These are phyloP conservation scores for Annona cherimola DNA, from an alignment of 164 flowering plant genomes.

Conservation along the genomic window DNA sequence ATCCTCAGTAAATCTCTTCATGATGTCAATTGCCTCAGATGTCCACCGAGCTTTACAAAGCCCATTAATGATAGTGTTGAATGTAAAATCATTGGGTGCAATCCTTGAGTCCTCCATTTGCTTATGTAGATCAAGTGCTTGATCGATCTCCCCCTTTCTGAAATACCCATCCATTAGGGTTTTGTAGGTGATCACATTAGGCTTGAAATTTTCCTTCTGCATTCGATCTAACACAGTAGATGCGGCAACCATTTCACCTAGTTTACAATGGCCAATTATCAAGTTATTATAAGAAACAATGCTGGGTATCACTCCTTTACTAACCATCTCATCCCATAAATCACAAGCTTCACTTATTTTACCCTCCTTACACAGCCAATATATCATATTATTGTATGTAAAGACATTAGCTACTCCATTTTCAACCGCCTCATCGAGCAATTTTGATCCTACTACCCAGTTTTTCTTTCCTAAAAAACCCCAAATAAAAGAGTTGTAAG, in stretches of 20 bases:
- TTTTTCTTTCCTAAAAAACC: constrained; percentile 33
- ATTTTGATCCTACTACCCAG: constrained; percentile 36
- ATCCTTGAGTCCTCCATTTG: constrained; percentile 41
- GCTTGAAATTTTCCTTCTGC: constrained; percentile 36
- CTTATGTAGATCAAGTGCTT: constrained; percentile 38
- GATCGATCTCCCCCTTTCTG: constrained; percentile 39
- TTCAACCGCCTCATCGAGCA: constrained; percentile 61
- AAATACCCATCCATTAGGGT: constrained; percentile 57
- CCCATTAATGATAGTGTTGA: constrained; percentile 52
- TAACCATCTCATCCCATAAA: constrained; percentile 53
- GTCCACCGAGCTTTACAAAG: constrained; percentile 58
- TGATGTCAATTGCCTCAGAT: constrained; percentile 34
- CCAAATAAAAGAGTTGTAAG: constrained; percentile 41
- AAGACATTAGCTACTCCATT: constrained; percentile 46
- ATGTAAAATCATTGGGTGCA: constrained; percentile 45
- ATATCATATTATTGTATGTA: constrained; percentile 42
- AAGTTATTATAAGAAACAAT: constrained; percentile 58
- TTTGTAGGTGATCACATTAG: constrained; percentile 56
- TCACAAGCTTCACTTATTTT: constrained; percentile 42
- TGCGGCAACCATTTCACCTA: constrained; percentile 49
- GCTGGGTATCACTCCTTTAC: constrained; percentile 38
- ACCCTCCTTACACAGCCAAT: constrained; percentile 43
- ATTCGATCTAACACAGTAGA: constrained; percentile 33
- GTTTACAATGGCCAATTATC: constrained; percentile 52
- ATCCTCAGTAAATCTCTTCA: constrained; percentile 35